These are phyloP conservation scores for Metschnikowia orientalis DNA, from an alignment of 805 yeast species.

Conservation along the genomic window DNA sequence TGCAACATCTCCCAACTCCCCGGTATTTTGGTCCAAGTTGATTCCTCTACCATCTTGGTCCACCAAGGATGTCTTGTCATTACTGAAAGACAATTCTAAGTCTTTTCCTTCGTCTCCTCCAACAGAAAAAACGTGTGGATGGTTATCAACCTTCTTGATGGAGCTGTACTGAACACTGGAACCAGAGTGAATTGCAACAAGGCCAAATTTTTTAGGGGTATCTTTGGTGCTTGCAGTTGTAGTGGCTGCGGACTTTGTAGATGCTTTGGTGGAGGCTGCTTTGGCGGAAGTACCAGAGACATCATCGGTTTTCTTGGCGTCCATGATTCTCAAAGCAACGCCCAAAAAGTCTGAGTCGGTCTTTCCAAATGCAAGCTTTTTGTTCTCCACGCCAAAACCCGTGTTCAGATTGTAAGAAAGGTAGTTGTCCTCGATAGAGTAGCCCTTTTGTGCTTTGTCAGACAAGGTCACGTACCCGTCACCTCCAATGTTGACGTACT, in stretches of 20 bases:
- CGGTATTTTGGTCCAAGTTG: constrained; percentile 25
- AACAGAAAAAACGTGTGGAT: constrained; percentile 32
- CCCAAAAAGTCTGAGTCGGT: constrained; percentile 6
- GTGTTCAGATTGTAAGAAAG: constrained; percentile 5
- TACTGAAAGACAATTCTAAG: constrained; percentile 9
- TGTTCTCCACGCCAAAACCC: constrained; percentile 1
- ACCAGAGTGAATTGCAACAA: constrained; percentile 24
- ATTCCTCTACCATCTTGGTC: constrained; percentile 31
- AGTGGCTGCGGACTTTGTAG: constrained; percentile 3
- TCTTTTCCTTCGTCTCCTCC: constrained; percentile 30
- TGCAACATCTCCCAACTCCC: constrained; percentile 31
- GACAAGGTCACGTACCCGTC: constrained; percentile 8
- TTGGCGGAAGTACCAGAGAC: constrained; percentile 5
- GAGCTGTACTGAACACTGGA: constrained; percentile 23
- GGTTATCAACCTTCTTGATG: constrained; percentile 27
- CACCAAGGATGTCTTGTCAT: constrained; percentile 11
- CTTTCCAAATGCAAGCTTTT: constrained; percentile 3
- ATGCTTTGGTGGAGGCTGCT: neutral
- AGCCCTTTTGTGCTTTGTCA: constrained; percentile 11
- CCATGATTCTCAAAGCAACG: constrained; percentile 8
- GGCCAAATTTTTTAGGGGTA: constrained; percentile 15
- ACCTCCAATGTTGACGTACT: constrained; percentile 15
- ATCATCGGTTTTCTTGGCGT: constrained; percentile 2
- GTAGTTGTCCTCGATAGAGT: constrained; percentile 11
- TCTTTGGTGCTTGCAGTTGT: constrained; percentile 6